Percentiles rank a stretch among this genome's conserved stretches.
Evolutionary conservation across 31 red algal species (phyloP).

Genomic region (Porphyra umbilicalis): DNA sequence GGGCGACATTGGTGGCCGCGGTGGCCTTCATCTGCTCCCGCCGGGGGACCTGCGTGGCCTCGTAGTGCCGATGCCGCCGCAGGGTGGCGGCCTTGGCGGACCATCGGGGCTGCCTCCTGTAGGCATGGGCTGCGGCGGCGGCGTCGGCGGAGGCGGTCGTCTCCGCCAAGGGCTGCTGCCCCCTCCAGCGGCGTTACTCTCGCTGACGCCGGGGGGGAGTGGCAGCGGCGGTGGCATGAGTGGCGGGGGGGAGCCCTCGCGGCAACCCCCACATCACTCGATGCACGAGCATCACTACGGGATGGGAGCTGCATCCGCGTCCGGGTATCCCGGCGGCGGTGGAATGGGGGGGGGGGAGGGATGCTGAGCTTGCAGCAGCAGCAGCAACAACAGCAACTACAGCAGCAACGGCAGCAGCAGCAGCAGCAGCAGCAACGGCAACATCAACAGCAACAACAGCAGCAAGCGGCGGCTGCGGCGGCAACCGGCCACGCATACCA

Average conservation of each 20-base stretch:
- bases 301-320: background rate
- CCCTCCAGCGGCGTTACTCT: background rate
- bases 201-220: background rate
- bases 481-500: background rate
- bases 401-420: background rate
- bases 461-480: background rate
- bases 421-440: background rate
- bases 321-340: background rate
- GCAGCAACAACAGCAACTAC: background rate
- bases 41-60: background rate
- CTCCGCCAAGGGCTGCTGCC: background rate
- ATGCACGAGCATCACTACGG: background rate
- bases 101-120: background rate
- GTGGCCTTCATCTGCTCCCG: background rate
- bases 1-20: background rate
- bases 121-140: background rate
- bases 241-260: background rate
- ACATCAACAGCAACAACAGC: background rate
- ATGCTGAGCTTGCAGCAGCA: background rate
- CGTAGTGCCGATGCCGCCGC: background rate
- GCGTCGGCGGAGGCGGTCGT: background rate
- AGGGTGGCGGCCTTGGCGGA: background rate
- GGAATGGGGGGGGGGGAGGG: background rate
- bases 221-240: background rate
- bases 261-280: background rate